phyloP scores from a whole-genome alignment of 208 protist species.

The Acanthamoeba divionensis region DNA sequence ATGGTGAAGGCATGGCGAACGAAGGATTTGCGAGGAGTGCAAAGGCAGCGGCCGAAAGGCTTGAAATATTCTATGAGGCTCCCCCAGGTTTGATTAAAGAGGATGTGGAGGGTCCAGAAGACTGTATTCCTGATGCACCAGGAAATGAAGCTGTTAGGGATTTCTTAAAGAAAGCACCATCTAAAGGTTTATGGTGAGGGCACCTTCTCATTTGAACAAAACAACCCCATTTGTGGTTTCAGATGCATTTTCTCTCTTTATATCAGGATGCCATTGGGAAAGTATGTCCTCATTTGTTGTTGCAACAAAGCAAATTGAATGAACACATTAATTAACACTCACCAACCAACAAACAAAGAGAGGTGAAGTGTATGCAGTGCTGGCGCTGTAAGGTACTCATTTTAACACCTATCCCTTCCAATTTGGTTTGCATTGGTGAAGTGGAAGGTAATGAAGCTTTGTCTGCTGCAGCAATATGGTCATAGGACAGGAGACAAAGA shows the following conservation, averaged over 20 bases:
- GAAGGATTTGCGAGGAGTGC: too few species aligned
- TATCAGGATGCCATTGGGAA: slow-evolving; percentile 6
- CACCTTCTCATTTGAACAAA: too few species aligned
- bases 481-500: not conserved
- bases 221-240: too few species aligned
- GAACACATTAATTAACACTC: not conserved
- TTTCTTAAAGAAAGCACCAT: not conserved
- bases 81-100: slow-evolving; percentile 8
- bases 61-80: slow-evolving; percentile 31
- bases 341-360: not conserved
- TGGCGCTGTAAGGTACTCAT: not conserved
- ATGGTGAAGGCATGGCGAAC: too few species aligned
- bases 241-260: too few species aligned
- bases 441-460: too few species aligned
- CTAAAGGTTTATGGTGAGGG: not conserved
- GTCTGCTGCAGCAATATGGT: not conserved
- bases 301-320: not conserved
- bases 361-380: slow-evolving; percentile 39
- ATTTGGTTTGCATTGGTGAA: too few species aligned
- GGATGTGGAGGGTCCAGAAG: not conserved
- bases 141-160: not conserved
- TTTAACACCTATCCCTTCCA: too few species aligned
- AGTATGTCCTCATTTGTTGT: not conserved
- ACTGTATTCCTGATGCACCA: not conserved
- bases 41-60: too few species aligned